phyloP scores from a whole-genome alignment of 2,329 filamentous ascomycete species.

The Hypoxylon sp. region DNA sequence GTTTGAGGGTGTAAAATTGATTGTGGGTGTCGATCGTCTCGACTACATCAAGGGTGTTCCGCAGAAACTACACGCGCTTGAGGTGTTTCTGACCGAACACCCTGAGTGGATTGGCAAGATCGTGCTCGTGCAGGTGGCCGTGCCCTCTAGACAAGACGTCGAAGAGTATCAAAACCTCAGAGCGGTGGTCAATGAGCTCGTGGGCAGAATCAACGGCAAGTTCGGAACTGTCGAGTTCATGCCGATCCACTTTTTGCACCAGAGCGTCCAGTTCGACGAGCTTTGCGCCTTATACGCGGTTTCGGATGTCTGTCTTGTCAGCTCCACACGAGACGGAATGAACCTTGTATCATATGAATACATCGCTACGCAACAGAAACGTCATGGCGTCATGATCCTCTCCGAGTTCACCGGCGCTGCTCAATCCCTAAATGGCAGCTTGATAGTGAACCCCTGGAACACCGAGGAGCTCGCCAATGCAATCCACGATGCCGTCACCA shows the following conservation, averaged over 20 bases:
- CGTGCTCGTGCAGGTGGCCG: slow-evolving; percentile 94
- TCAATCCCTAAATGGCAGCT: slow-evolving; percentile 91
- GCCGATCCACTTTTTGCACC: slow-evolving; percentile 98
- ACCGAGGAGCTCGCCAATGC: slow-evolving; percentile 94
- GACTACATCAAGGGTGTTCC: slow-evolving; percentile 99
- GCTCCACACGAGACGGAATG: slow-evolving; percentile 98
- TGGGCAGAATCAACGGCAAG: slow-evolving; percentile 96
- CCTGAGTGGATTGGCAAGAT: slow-evolving; percentile 99
- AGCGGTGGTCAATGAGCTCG: slow-evolving; percentile 95
- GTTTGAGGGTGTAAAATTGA: slow-evolving; percentile 95
- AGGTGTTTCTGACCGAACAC: slow-evolving; percentile 96
- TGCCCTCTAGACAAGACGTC: slow-evolving; percentile 94
- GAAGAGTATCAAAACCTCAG: slow-evolving; percentile 98
- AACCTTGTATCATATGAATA: slow-evolving; percentile 99
- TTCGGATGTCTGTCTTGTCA: slow-evolving; percentile 92
- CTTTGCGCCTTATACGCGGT: slow-evolving; percentile 93
- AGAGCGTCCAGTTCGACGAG: slow-evolving; percentile 95
- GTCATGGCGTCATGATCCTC: slow-evolving; percentile 93
- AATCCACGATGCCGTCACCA: slow-evolving; percentile 96
- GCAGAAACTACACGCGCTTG: slow-evolving; percentile 95
- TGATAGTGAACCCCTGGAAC: slow-evolving; percentile 99
- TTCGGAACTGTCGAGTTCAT: slow-evolving; percentile 99
- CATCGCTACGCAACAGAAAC: slow-evolving; percentile 91
- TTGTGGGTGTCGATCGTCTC: slow-evolving; percentile 95
- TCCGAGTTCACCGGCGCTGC: slow-evolving; percentile 97